Evolutionary conservation across 345 rosid species (phyloP).

Genomic region (Zanthoxylum bungeanum): DNA sequence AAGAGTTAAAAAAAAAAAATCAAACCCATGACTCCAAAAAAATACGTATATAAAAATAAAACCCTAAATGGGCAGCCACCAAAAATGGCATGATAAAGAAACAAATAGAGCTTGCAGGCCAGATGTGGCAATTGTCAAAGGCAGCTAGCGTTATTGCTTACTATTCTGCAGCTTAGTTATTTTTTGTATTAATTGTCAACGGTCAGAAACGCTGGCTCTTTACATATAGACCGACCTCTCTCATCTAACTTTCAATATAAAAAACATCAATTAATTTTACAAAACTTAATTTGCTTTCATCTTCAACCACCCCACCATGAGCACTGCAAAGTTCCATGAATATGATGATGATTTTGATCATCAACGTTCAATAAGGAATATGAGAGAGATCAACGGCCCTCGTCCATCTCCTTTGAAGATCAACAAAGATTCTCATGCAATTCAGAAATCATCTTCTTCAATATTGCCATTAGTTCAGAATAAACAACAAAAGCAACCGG

Average conservation of each 20-base stretch:
- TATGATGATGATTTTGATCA: slow-evolving; percentile 13
- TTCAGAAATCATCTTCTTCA: slow-evolving; percentile 29
- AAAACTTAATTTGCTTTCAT: not conserved
- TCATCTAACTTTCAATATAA: not conserved
- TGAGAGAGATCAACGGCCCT: slow-evolving; percentile 26
- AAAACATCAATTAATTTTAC: not conserved
- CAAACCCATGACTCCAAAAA: too few species aligned
- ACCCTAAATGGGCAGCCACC: not conserved
- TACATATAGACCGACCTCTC: not conserved
- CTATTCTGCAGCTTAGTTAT: not conserved
- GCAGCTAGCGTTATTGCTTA: not conserved
- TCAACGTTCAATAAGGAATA: slow-evolving; percentile 2
- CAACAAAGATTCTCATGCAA: slow-evolving; percentile 42
- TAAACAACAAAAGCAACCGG: slow-evolving; percentile 36
- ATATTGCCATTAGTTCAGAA: slow-evolving; percentile 11
- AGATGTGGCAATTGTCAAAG: not conserved
- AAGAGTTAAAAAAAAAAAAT: too few species aligned
- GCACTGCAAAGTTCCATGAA: slow-evolving; percentile 32
- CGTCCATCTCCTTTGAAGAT: slow-evolving; percentile 39
- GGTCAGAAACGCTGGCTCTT: slow-evolving; percentile 66
- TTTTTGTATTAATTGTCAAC: slow-evolving; percentile 36
- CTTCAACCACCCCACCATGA: slow-evolving; percentile 21
- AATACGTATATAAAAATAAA: too few species aligned
- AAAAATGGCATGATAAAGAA: not conserved
- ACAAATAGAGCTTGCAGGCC: not conserved